Evolutionary conservation across 306 rosid species (phyloP), one percentile per base, ranked within the genome.

Genomic region (Trifolium pratense): DNA sequence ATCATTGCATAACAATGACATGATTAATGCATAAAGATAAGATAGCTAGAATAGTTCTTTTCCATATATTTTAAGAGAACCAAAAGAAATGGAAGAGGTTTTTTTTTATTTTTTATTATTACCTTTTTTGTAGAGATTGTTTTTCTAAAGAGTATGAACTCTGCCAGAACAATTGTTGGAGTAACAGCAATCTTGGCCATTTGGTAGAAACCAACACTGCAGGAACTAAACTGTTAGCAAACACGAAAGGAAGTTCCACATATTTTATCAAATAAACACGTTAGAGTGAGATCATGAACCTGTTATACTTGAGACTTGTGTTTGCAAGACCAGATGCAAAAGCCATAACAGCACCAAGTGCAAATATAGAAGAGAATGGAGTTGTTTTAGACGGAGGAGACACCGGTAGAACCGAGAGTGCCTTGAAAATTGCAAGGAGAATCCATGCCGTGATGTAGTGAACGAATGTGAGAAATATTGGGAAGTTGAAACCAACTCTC

Each of bases 101-200:
- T 9, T 82, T 31, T 55, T 64, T 77, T n/a, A n/a, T n/a, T n/a
- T n/a, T n/a, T n/a, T n/a, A n/a, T 31, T 55, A 64, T 76, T 20
- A 87, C 99, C 97, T 89, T 94, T 49, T 79, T 82, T 1, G 48
- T 83, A 57, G 96, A 82, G 61, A 91, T 83, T 53, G 81, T 87
- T 76, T 88, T 94, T 26, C 76, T 69, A 80, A 83, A 84, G 76
- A 91, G 89, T 49, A 94, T 58, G 83, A 94, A 91, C 85, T 94
- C 93, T 2, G 91, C 91, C 1, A 91, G 73, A 75, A 94, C 99
- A 79, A 94, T 91, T 61, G 97, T 91, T 23, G 97, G 99, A 25
- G 99, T 94, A 42, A 94, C 97, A 56, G 96, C 96, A 86, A 94
- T 94, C 84, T 94, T 94, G 52, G 99, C 95, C 99, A 94, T 91